Evolutionary conservation across 352 stramenopile species (phyloP).

Genomic region (Phytophthora niederhauseri): DNA sequence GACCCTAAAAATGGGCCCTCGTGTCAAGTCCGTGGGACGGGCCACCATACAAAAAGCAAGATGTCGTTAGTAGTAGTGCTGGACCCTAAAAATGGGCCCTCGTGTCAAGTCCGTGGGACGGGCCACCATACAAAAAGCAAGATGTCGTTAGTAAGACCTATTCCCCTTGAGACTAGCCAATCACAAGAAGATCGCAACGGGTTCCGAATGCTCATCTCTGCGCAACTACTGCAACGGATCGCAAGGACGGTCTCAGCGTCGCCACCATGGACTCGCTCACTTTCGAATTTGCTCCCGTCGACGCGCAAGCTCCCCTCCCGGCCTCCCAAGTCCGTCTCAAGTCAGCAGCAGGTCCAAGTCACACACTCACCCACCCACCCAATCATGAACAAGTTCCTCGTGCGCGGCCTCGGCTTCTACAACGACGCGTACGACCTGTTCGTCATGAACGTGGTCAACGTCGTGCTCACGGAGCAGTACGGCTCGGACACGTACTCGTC

Average conservation of each 20-base stretch:
- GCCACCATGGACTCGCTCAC: neutral
- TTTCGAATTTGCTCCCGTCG: neutral
- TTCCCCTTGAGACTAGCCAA: neutral
- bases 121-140: neutral
- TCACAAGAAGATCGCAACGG: neutral
- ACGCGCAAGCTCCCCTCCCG: neutral
- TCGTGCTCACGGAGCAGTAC: slow-evolving; percentile 66
- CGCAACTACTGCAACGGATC: slow-evolving; percentile 2
- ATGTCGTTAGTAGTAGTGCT: neutral
- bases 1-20: neutral
- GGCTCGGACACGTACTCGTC: slow-evolving; percentile 57
- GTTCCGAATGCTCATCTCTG: slow-evolving; percentile 4
- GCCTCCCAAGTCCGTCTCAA: neutral
- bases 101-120: neutral
- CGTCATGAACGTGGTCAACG: slow-evolving; percentile 71
- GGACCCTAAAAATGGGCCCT: neutral
- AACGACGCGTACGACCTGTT: slow-evolving; percentile 68
- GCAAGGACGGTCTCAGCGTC: neutral
- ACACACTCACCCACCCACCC: neutral
- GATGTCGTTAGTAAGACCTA: neutral
- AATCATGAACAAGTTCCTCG: slow-evolving; percentile 56
- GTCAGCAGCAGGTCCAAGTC: neutral
- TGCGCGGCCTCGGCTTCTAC: slow-evolving; percentile 59
- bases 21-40: neutral
- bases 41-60: neutral